Evolutionary conservation across 2,329 filamentous ascomycete species (phyloP).

Genomic region (Colletotrichum tropicale): DNA sequence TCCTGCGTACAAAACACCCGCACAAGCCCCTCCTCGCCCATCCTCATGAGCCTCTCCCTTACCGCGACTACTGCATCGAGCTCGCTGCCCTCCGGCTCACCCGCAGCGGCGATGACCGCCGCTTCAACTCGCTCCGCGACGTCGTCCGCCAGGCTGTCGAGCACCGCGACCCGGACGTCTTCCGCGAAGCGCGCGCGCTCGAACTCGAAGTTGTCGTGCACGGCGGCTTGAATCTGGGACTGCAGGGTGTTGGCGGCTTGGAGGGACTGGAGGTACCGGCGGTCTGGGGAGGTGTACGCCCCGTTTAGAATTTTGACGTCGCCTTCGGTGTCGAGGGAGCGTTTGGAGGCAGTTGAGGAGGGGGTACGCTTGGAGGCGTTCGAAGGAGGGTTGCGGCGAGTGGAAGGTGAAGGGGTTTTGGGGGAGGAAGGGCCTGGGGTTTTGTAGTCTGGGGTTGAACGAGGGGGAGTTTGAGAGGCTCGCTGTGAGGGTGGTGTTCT

Average conservation of each 20-base stretch:
- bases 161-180: not conserved
- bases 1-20: conserved; percentile 11
- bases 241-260: not conserved
- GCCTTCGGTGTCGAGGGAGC: not conserved
- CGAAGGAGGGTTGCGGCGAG: not conserved
- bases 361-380: not conserved
- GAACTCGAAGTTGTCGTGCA: not conserved
- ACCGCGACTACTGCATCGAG: not conserved
- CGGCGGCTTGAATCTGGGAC: not conserved
- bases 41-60: not conserved
- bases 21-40: not conserved
- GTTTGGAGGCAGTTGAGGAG: not conserved
- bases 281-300: not conserved
- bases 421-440: not conserved
- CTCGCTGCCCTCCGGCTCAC: not conserved
- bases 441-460: not conserved
- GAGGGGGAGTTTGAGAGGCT: not conserved
- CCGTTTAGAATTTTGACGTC: conserved; percentile 4
- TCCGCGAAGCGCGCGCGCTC: not conserved
- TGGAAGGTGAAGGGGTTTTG: not conserved
- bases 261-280: not conserved
- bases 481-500: not conserved
- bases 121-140: not conserved
- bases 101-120: not conserved
- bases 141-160: not conserved